Evolutionary conservation across 2,329 filamentous ascomycete genomes (phyloP).

Genomic region (Sporothrix protearum): DNA sequence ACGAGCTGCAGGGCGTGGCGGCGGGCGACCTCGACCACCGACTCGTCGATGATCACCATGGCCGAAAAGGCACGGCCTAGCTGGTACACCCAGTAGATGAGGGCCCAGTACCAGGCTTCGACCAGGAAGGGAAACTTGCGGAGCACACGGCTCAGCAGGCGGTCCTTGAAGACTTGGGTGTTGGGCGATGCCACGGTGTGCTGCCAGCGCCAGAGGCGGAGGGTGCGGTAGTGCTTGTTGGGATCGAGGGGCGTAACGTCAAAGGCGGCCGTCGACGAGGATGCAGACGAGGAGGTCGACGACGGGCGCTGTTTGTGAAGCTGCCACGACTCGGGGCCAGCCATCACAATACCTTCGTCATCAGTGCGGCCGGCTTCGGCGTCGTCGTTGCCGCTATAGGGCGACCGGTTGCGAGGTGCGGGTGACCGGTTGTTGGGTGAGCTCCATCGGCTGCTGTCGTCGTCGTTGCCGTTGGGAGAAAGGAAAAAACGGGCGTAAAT

Average conservation of each 20-base stretch:
- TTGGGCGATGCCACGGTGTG: constrained; percentile 57
- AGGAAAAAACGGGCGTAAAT: constrained; percentile 24
- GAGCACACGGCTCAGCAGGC: constrained; percentile 60
- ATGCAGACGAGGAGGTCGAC: not conserved
- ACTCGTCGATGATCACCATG: constrained; percentile 59
- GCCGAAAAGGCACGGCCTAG: constrained; percentile 69
- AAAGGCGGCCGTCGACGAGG: not conserved
- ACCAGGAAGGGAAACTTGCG: constrained; percentile 67
- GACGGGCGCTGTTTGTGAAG: not conserved
- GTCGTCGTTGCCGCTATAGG: constrained; percentile 24
- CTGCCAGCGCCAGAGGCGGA: constrained; percentile 43
- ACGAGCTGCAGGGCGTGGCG: constrained; percentile 66
- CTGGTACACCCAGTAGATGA: constrained; percentile 80
- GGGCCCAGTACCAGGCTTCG: constrained; percentile 73
- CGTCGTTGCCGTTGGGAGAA: constrained; percentile 26
- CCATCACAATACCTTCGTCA: not conserved
- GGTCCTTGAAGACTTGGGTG: constrained; percentile 56
- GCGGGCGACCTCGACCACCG: constrained; percentile 64
- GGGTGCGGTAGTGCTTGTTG: constrained; percentile 28
- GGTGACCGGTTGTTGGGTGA: constrained; percentile 28
- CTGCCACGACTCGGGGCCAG: not conserved
- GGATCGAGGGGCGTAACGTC: not conserved
- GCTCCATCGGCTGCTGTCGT: constrained; percentile 18
- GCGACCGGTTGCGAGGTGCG: constrained; percentile 30
- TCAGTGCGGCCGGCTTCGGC: not conserved